These are phyloP conservation scores for Podaxis pistillaris DNA, from an alignment of 768 basidiomycete species.

Conservation along the genomic window DNA sequence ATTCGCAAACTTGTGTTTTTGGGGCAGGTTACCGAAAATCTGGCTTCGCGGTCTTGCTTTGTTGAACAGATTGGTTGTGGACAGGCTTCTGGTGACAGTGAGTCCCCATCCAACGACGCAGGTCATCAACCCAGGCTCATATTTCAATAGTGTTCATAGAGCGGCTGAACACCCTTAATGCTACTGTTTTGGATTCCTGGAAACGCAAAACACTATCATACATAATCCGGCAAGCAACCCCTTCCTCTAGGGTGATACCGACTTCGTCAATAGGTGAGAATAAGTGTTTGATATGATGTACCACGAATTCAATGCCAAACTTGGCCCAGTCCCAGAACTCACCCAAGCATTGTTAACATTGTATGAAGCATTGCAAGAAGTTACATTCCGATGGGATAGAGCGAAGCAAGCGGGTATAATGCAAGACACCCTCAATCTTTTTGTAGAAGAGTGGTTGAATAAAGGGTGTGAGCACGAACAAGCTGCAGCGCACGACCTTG, in stretches of 20 bases:
- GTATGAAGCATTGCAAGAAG: slow-evolving; percentile 50
- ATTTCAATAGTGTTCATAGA: not conserved
- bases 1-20: slow-evolving; percentile 41
- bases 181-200: slow-evolving; percentile 3
- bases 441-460: slow-evolving; percentile 33
- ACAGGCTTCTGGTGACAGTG: slow-evolving; percentile 27
- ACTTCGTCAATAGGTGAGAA: not conserved
- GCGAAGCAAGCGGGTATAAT: slow-evolving; percentile 22
- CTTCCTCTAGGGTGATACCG: slow-evolving; percentile 5
- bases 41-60: slow-evolving; percentile 44
- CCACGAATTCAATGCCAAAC: not conserved
- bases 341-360: slow-evolving; percentile 55
- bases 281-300: not conserved
- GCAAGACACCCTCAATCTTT: slow-evolving; percentile 37
- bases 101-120: not conserved
- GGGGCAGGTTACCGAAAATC: slow-evolving; percentile 46
- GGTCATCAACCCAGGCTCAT: not conserved
- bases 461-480: slow-evolving; percentile 25
- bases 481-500: slow-evolving; percentile 40
- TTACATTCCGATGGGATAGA: slow-evolving; percentile 30
- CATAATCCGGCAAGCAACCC: not conserved
- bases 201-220: not conserved
- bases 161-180: not conserved
- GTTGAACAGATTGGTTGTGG: slow-evolving; percentile 43
- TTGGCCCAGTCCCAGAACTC: slow-evolving; percentile 52